A percentile compares a stretch with the other conserved stretches of the same genome.
phyloP scores from a whole-genome alignment of 2,329 filamentous ascomycete species.

The Ophiosphaerella narmari region DNA sequence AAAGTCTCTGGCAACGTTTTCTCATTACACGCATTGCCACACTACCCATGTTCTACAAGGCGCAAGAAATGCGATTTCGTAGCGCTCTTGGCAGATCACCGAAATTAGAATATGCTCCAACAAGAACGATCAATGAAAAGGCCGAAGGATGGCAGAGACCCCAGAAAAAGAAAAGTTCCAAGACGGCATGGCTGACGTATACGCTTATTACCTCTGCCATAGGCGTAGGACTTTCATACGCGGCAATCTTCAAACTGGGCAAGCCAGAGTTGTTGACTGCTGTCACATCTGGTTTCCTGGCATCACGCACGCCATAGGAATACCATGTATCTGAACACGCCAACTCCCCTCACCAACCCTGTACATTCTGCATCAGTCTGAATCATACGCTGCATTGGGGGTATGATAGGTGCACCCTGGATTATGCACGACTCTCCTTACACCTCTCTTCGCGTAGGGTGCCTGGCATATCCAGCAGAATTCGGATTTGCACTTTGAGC shows the following conservation, averaged over 20 bases:
- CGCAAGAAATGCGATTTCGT: slow-evolving; percentile 3
- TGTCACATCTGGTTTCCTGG: neutral
- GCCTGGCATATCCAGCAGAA: slow-evolving; percentile 50
- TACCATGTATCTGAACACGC: too few species aligned
- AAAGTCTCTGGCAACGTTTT: slow-evolving; percentile 8
- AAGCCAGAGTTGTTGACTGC: neutral
- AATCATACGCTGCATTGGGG: neutral
- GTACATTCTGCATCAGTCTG: neutral
- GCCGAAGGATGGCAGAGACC: slow-evolving; percentile 11
- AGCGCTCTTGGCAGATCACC: slow-evolving; percentile 7
- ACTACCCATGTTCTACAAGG: slow-evolving; percentile 1
- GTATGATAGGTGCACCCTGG: slow-evolving; percentile 5
- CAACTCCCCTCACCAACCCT: neutral
- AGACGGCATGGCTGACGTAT: slow-evolving; percentile 6
- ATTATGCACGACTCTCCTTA: slow-evolving; percentile 6
- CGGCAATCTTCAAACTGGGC: neutral
- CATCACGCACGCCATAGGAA: neutral
- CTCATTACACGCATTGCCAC: slow-evolving; percentile 8
- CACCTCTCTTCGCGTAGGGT: slow-evolving; percentile 19
- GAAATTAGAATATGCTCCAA: slow-evolving; percentile 17
- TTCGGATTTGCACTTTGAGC: slow-evolving; percentile 43
- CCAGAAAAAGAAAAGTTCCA: neutral
- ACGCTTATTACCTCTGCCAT: slow-evolving; percentile 4
- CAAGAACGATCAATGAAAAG: slow-evolving; percentile 17
- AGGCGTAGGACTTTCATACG: slow-evolving; percentile 4